phyloP scores from a whole-genome alignment of 2,329 filamentous ascomycete genomes.

The Calonectria crousiana region DNA sequence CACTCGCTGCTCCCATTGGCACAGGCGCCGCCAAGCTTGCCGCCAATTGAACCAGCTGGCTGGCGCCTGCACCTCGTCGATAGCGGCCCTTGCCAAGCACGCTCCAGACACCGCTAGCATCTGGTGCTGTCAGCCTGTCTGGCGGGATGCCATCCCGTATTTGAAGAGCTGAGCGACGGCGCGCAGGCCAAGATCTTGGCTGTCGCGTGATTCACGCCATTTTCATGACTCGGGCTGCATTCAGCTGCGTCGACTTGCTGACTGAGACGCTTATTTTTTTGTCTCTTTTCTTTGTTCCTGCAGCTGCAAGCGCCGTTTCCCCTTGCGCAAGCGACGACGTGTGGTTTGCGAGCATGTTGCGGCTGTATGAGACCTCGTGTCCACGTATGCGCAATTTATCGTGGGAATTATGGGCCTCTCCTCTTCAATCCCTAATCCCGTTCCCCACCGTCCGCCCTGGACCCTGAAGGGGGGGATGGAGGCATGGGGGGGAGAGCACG shows the following conservation, averaged over 20 bases:
- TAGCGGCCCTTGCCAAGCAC: neutral
- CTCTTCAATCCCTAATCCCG: neutral
- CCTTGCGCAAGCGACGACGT: neutral
- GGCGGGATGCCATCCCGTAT: neutral
- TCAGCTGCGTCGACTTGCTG: neutral
- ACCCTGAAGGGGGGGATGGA: neutral
- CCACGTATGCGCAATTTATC: constrained; percentile 12
- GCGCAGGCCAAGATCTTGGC: neutral
- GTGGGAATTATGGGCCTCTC: neutral
- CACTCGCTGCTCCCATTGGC: neutral
- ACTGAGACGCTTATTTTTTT: neutral
- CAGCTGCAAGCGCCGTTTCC: neutral
- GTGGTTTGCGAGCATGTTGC: neutral
- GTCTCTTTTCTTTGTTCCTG: neutral
- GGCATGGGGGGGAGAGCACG: neutral
- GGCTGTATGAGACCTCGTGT: neutral
- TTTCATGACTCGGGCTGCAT: neutral
- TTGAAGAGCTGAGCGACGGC: neutral
- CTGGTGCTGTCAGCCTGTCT: neutral
- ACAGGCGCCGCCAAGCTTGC: neutral
- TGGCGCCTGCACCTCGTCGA: neutral
- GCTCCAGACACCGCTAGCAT: neutral
- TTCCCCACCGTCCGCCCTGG: neutral
- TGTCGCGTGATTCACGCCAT: neutral
- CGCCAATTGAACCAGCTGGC: neutral